These are phyloP conservation scores for Backusella westeae DNA, from an alignment of 192 early-diverging fungal genomes.

Conservation along the genomic window DNA sequence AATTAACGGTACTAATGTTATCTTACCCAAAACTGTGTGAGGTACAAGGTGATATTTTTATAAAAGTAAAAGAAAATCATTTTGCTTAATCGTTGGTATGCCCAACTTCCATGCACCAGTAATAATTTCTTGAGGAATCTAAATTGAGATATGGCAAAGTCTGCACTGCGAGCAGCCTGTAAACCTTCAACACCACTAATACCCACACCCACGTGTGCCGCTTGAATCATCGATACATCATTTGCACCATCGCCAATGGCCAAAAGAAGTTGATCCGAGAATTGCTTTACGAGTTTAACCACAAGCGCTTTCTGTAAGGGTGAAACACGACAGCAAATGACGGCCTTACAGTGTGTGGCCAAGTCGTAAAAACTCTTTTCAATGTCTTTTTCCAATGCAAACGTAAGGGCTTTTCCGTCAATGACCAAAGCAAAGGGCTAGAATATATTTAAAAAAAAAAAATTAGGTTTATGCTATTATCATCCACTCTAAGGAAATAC, in stretches of 20 bases:
- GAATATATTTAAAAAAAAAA: background rate
- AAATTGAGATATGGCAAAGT: conserved; percentile 97
- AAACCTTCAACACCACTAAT: conserved; percentile 93
- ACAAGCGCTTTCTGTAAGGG: conserved; percentile 95
- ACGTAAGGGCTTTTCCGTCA: conserved; percentile 87
- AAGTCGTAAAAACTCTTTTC: conserved; percentile 78
- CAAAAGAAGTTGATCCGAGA: conserved; percentile 77
- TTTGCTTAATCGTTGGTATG: conserved; percentile 89
- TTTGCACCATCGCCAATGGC: conserved; percentile 98
- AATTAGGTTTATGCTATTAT: too few relatives aligned
- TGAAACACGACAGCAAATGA: conserved; percentile 95
- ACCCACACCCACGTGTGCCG: conserved; percentile 93
- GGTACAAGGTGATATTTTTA: conserved; percentile 94
- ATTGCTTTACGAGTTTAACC: conserved; percentile 91
- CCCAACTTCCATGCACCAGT: conserved; percentile 92
- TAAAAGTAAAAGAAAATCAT: conserved; percentile 96
- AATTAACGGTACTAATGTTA: background rate
- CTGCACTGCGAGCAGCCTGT: conserved; percentile 91
- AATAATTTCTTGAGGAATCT: conserved; percentile 87
- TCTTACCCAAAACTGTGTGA: conserved; percentile 89
- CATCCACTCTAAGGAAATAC: background rate
- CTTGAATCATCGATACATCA: conserved; percentile 97
- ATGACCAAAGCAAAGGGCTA: conserved; percentile 80
- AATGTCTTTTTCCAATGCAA: conserved; percentile 82
- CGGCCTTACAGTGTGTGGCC: conserved; percentile 88